Percentiles rank a stretch among this genome's conserved stretches.
phyloP scores from a whole-genome alignment of 768 basidiomycete genomes.

The Jaapia argillacea region DNA sequence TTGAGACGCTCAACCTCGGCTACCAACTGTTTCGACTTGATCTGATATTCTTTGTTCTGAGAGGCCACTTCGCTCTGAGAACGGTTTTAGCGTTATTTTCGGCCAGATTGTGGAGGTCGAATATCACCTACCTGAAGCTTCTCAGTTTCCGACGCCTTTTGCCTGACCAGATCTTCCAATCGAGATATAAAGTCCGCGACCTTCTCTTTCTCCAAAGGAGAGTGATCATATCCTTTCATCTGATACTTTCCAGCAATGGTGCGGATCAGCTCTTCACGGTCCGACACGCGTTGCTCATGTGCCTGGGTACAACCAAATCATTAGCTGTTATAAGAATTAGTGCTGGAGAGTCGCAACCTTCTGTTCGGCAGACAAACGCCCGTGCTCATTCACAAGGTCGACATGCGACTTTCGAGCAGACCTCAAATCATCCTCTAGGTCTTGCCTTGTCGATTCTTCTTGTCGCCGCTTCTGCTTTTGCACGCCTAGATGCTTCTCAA shows the following conservation, averaged over 20 bases:
- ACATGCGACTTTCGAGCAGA: conserved; percentile 42
- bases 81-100: background rate
- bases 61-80: conserved; percentile 40
- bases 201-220: conserved; percentile 61
- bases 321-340: background rate
- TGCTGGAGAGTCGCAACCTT: conserved; percentile 23
- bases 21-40: conserved; percentile 45
- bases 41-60: conserved; percentile 58
- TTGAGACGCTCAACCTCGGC: conserved; percentile 44
- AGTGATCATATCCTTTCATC: conserved; percentile 65
- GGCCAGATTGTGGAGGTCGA: background rate
- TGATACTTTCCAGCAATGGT: conserved; percentile 57
- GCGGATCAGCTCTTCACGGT: conserved; percentile 67
- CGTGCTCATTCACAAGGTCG: conserved; percentile 49
- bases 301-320: conserved; percentile 37
- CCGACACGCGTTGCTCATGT: conserved; percentile 57
- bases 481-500: conserved; percentile 43
- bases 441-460: conserved; percentile 44
- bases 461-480: conserved; percentile 38
- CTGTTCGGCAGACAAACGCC: conserved; percentile 61
- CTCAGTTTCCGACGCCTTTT: conserved; percentile 55
- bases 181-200: conserved; percentile 64
- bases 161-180: conserved; percentile 51
- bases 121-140: conserved; percentile 45
- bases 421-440: conserved; percentile 50